These are phyloP conservation scores for Syncephalastrum contaminatum DNA, from an alignment of 371 early-diverging fungal species.

Conservation along the genomic window DNA sequence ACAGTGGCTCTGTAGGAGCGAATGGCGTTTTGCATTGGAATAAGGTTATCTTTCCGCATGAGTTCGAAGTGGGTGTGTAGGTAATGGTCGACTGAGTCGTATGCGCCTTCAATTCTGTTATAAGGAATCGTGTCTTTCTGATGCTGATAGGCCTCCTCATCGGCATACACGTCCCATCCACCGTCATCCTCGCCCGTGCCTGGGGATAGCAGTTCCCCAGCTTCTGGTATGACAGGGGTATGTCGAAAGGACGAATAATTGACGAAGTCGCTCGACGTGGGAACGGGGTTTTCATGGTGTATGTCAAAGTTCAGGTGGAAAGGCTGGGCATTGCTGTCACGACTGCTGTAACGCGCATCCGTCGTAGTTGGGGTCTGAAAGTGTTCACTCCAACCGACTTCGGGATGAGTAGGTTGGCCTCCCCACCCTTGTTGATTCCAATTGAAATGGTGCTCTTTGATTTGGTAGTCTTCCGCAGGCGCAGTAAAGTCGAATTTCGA, in stretches of 20 bases:
- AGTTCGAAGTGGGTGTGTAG: constrained; percentile 65
- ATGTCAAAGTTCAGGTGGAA: constrained; percentile 30
- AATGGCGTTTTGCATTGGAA: constrained; percentile 57
- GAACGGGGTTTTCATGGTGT: constrained; percentile 23
- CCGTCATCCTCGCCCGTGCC: constrained; percentile 7
- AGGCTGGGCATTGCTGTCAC: constrained; percentile 1
- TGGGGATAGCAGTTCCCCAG: constrained; percentile 19
- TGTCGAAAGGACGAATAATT: constrained; percentile 27
- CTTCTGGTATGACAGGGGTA: constrained; percentile 27
- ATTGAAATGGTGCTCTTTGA: too few relatives aligned
- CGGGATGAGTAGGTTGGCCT: constrained; percentile 1
- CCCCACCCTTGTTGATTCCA: constrained; percentile 9
- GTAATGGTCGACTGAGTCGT: constrained; percentile 56
- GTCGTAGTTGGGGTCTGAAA: not conserved
- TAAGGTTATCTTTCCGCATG: constrained; percentile 61
- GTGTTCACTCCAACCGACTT: constrained; percentile 7
- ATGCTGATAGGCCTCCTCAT: not conserved
- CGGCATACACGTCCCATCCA: not conserved
- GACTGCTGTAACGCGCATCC: constrained; percentile 12
- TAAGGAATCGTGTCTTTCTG: constrained; percentile 34
- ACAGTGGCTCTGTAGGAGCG: constrained; percentile 28
- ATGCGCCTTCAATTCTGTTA: constrained; percentile 46
- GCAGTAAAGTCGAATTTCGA: constrained; percentile 16
- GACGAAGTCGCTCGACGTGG: constrained; percentile 11
- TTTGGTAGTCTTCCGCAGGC: constrained; percentile 7